These are phyloP conservation scores for Coniochaeta sp. DNA, from an alignment of 2,329 filamentous ascomycete genomes.

Conservation along the genomic window DNA sequence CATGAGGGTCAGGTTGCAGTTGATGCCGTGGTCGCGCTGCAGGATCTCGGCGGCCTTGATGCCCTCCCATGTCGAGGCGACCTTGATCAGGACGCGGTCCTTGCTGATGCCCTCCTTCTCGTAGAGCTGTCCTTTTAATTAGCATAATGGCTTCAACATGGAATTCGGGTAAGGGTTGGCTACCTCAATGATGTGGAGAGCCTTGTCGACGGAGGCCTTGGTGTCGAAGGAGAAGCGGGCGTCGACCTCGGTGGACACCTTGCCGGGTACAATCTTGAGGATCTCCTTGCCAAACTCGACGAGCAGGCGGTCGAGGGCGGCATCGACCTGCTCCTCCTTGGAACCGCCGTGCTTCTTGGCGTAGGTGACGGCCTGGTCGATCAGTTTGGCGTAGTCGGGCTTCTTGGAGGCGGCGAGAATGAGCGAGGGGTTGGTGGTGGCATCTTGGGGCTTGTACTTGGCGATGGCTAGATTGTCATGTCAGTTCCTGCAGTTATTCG, in stretches of 20 bases:
- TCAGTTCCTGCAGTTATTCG: neutral
- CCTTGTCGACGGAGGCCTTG: conserved; percentile 88
- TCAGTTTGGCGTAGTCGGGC: conserved; percentile 87
- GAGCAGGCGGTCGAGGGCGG: conserved; percentile 84
- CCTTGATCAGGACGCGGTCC: conserved; percentile 96
- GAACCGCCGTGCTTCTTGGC: conserved; percentile 69
- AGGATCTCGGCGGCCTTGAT: conserved; percentile 98
- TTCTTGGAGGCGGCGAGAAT: conserved; percentile 99
- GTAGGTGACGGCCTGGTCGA: conserved; percentile 76
- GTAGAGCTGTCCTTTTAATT: conserved; percentile 65
- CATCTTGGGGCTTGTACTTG: conserved; percentile 99
- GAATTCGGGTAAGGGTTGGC: conserved; percentile 19
- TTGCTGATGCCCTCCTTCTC: conserved; percentile 85
- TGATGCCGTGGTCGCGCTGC: conserved; percentile 91
- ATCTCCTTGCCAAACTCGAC: conserved; percentile 99
- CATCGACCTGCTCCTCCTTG: conserved; percentile 78
- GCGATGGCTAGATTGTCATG: conserved; percentile 70
- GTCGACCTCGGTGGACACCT: conserved; percentile 98
- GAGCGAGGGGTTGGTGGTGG: conserved; percentile 98
- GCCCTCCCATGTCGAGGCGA: conserved; percentile 98
- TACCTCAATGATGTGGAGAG: conserved; percentile 93
- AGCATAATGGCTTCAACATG: neutral
- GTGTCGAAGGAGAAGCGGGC: conserved; percentile 94
- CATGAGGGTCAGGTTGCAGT: conserved; percentile 98
- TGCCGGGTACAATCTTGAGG: conserved; percentile 91